Conservation (phyloP, 768 basidiomycete species). For the Tulasnella sp. region DNA sequence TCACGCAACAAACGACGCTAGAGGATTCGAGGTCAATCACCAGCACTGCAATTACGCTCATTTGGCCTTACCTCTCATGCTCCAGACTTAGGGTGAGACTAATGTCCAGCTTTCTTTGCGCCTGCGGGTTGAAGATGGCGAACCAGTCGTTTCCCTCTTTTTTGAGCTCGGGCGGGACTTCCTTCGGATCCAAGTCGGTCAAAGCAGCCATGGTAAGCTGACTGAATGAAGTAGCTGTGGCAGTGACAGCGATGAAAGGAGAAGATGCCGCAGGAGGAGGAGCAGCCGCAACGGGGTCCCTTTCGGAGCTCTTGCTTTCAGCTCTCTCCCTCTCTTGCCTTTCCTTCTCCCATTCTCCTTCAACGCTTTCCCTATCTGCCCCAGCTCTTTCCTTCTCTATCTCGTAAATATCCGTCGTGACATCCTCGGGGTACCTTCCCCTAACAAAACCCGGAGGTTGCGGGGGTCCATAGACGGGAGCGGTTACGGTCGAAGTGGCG, state of each 20-base stretch:
- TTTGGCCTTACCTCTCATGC: conserved; percentile 48
- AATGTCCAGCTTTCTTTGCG: conserved; percentile 49
- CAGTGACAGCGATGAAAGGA: background rate
- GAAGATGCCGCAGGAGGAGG: background rate
- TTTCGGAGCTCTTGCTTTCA: conserved; percentile 6
- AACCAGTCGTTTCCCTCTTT: conserved; percentile 54
- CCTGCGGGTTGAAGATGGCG: conserved; percentile 51
- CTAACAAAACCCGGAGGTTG: background rate
- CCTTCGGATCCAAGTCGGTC: conserved; percentile 37
- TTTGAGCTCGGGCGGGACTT: conserved; percentile 37
- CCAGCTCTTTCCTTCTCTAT: conserved; percentile 42
- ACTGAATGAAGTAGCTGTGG: conserved; percentile 7
- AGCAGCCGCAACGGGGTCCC: background rate
- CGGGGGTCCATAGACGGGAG: background rate
- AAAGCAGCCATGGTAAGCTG: conserved; percentile 33
- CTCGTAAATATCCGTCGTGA: conserved; percentile 26
- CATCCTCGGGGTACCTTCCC: conserved; percentile 26
- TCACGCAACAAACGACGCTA: conserved; percentile 86
- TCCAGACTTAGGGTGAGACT: conserved; percentile 48
- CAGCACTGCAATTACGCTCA: background rate
- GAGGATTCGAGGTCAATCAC: background rate
- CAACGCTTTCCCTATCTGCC: conserved; percentile 43
- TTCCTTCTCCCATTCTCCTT: conserved; percentile 44
- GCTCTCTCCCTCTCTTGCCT: conserved; percentile 37
- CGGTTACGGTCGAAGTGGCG: background rate